These are phyloP conservation scores for Anastatica hierochuntica DNA, from an alignment of 345 rosid genomes.

Conservation along the genomic window DNA sequence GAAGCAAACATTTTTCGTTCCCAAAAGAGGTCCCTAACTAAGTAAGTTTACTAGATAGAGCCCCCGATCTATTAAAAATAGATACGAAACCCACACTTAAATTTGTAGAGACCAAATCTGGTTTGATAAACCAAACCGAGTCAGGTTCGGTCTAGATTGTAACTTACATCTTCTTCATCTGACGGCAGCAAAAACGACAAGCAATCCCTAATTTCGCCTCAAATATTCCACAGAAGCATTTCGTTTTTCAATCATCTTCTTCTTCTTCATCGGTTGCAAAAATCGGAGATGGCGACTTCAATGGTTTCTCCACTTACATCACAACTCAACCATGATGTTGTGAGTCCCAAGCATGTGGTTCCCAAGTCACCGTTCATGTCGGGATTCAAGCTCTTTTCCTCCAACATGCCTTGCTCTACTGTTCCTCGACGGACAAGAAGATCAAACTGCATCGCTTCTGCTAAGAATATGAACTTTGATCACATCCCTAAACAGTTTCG, in stretches of 20 bases:
- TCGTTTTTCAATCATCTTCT: not conserved
- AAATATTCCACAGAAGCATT: too few relatives aligned
- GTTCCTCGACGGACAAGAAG: constrained; percentile 18
- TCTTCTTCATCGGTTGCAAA: constrained; percentile 6
- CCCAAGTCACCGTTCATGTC: constrained; percentile 44
- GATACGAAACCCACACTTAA: not conserved
- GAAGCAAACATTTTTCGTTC: constrained; percentile 1
- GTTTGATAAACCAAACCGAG: not conserved
- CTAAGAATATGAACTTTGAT: constrained; percentile 36
- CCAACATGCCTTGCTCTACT: constrained; percentile 21
- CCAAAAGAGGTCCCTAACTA: not conserved
- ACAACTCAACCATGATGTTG: too few relatives aligned
- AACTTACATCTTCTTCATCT: constrained; percentile 16
- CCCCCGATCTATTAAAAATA: not conserved
- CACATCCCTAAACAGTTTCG: constrained; percentile 78
- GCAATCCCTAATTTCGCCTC: constrained; percentile 27
- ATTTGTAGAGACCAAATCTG: not conserved
- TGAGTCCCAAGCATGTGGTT: too few relatives aligned
- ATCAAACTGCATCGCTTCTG: constrained; percentile 31
- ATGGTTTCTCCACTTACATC: constrained; percentile 40
- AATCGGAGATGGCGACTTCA: constrained; percentile 47
- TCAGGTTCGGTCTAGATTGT: too few relatives aligned
- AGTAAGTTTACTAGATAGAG: not conserved
- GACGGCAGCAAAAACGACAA: constrained; percentile 25
- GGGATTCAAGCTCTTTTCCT: constrained; percentile 26